Conservation (phyloP, 805 yeast species). For the Wickerhamomyces xylosicus region DNA sequence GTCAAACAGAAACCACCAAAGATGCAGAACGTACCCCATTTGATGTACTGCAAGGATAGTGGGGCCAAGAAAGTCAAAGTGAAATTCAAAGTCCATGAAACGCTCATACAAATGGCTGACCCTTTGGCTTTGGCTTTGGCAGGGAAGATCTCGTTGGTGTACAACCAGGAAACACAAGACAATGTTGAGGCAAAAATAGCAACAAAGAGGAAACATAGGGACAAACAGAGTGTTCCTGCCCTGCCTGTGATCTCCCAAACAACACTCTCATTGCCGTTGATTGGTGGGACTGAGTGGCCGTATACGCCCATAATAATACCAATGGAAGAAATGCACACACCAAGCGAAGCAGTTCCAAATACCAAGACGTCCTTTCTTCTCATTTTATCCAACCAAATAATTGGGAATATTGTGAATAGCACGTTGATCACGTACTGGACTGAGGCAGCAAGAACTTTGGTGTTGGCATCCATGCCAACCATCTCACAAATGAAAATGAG, state of each 20-base stretch:
- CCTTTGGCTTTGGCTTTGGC: conserved; percentile 35
- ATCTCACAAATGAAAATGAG: conserved; percentile 35
- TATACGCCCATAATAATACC: conserved; percentile 25
- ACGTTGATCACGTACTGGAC: conserved; percentile 31
- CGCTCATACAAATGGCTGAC: conserved; percentile 32
- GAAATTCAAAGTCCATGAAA: conserved; percentile 34
- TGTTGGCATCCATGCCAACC: conserved; percentile 31
- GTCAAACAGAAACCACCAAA: conserved; percentile 25
- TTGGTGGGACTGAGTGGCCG: conserved; percentile 24
- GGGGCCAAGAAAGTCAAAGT: conserved; percentile 31
- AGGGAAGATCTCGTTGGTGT: conserved; percentile 40
- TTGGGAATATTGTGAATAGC: conserved; percentile 33
- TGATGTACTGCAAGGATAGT: conserved; percentile 22
- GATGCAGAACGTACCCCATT: conserved; percentile 30
- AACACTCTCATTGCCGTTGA: conserved; percentile 23
- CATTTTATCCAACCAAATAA: conserved; percentile 30
- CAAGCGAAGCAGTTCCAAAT: conserved; percentile 30
- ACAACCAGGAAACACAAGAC: conserved; percentile 37
- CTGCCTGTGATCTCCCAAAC: conserved; percentile 26
- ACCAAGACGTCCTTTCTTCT: conserved; percentile 37
- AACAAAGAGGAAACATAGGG: conserved; percentile 33
- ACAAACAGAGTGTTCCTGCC: conserved; percentile 33
- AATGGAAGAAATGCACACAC: conserved; percentile 25
- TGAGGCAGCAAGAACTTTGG: conserved; percentile 24
- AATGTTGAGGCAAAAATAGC: conserved; percentile 37